phyloP scores from a whole-genome alignment of 495 filamentous ascomycete genomes.

The Rusavskia elegans region DNA sequence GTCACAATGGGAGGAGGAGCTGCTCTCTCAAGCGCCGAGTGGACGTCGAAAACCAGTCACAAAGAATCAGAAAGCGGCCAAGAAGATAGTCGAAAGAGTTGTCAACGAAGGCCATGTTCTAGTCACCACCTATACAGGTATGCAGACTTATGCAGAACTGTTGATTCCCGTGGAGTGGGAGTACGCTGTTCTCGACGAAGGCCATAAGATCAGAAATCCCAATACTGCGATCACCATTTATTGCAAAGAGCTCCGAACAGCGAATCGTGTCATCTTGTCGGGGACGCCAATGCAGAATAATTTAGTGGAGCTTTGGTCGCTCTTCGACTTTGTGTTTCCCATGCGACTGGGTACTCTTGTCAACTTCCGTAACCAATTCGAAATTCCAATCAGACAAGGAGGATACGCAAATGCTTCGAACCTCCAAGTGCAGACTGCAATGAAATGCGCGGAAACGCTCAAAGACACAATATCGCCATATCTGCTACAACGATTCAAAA shows the following conservation, averaged over 20 bases:
- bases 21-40: conserved; percentile 23
- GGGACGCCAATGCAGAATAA: conserved; percentile 98
- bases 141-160: conserved; percentile 70
- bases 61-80: conserved; percentile 44
- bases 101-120: conserved; percentile 80
- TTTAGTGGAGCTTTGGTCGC: conserved; percentile 85
- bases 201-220: conserved; percentile 93
- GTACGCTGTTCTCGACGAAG: conserved; percentile 89
- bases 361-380: conserved; percentile 76
- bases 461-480: conserved; percentile 87
- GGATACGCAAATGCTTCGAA: conserved; percentile 91
- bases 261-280: conserved; percentile 81
- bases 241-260: conserved; percentile 78
- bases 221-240: conserved; percentile 82
- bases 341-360: conserved; percentile 89
- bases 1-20: conserved; percentile 51
- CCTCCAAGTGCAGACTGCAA: conserved; percentile 78
- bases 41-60: conserved; percentile 24
- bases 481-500: conserved; percentile 82
- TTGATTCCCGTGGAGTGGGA: conserved; percentile 75
- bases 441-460: conserved; percentile 75
- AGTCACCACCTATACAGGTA: conserved; percentile 84
- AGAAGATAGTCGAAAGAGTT: conserved; percentile 67
- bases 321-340: conserved; percentile 93
- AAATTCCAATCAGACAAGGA: conserved; percentile 77